A percentile compares a stretch with the other conserved stretches of the same genome.
These are phyloP conservation scores for Daldinia grandis DNA, from an alignment of 495 filamentous ascomycete species.

Conservation along the genomic window DNA sequence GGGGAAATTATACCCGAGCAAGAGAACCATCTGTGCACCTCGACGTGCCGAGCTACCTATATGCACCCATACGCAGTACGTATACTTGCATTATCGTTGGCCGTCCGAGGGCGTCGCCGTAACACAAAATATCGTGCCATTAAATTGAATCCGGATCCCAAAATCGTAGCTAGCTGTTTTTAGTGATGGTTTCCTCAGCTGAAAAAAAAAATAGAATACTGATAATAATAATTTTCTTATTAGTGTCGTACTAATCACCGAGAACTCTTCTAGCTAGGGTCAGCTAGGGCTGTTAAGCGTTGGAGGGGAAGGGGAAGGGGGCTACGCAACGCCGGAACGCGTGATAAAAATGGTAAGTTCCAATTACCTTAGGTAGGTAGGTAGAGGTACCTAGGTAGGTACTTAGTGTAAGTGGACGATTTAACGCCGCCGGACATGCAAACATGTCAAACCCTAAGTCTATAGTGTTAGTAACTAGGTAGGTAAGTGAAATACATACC, in stretches of 20 bases:
- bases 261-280: background rate
- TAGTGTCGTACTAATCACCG: conserved; percentile 22
- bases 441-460: conserved; percentile 8
- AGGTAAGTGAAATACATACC: too few relatives aligned
- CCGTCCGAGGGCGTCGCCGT: conserved; percentile 13
- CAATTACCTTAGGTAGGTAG: too few relatives aligned
- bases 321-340: conserved; percentile 1
- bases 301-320: too few relatives aligned
- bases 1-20: conserved; percentile 28
- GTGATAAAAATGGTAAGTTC: conserved; percentile 9
- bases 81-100: background rate
- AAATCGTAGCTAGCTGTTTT: conserved; percentile 17
- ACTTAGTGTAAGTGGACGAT: too few relatives aligned
- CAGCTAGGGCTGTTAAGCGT: background rate
- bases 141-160: conserved; percentile 12
- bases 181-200: conserved; percentile 28
- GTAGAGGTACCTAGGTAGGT: too few relatives aligned
- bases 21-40: conserved; percentile 11
- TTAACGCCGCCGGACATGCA: conserved; percentile 12
- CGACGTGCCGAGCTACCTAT: background rate
- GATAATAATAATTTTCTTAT: conserved; percentile 6
- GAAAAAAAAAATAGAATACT: conserved; percentile 13
- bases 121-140: conserved; percentile 2
- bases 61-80: background rate
- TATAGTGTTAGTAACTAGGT: too few relatives aligned